Evolutionary conservation across 495 filamentous ascomycete genomes (phyloP), one percentile per base, ranked within the genome.

Genomic region (Lindgomyces ingoldianus): DNA sequence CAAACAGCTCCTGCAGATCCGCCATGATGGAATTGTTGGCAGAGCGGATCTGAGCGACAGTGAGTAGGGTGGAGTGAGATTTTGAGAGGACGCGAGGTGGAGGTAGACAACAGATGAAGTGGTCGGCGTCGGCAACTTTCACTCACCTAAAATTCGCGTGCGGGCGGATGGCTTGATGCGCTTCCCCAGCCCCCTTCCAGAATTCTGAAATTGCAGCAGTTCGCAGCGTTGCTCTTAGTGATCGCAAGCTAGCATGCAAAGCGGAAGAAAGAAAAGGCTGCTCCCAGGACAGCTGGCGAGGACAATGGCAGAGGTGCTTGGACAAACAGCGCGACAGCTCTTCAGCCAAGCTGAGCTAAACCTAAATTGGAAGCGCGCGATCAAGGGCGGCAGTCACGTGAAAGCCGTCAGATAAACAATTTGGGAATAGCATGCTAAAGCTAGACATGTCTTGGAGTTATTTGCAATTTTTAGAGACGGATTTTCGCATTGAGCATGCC

Each of bases 1-100:
- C 64, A 47, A 77, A 72, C 19, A 77, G 62, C 48, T 75, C 72
- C 46, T 75, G 68, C 26, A 75, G 50, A 26, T 75, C 73, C 24
- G 68, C 70, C 68, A 70, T 70, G 46, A 42, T 49, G 30, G 33
- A 39, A 50, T 19, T 24, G 26, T 10, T 6, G 14, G 44, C 44
- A n/a, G 18, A 19, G 44, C 44, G 21, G n/a, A n/a, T 8, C 44
- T 47, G 44, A n/a, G 6, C 44, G 44, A 47, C 44, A 6, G 44
- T 47, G 4, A 47, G 44, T 22, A n/a, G 18, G 6, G 44, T 47
- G 44, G 18, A n/a, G 14, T 47, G 44, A n/a, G n/a, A n/a, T n/a
- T n/a, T n/a, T n/a, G n/a, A n/a, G 44, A 4, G 33, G 14, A 6
- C 6, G 33, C 33, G 33, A 39, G 14, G 14, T 6, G 14, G 33